Evolutionary conservation across 305 asterid species (phyloP), one percentile per base, ranked within the genome.

Genomic region (Coffea humblotiana): DNA sequence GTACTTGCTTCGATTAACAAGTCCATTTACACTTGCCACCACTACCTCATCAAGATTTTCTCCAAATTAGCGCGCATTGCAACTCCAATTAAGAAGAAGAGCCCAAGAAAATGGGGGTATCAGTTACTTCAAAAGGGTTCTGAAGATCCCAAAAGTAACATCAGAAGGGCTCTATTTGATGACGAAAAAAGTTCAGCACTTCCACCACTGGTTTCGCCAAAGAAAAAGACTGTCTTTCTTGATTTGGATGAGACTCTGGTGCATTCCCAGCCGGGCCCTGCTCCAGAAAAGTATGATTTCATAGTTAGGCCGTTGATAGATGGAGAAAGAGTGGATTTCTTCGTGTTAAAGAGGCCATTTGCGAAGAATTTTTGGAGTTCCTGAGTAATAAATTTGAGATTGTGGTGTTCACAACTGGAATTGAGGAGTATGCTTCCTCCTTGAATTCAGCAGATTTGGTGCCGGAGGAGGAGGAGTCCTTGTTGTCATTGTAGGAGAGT

Each of bases 401-500:
- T n/a, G n/a, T n/a, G n/a, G n/a, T n/a, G n/a, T n/a, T n/a, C n/a
- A n/a, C n/a, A n/a, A n/a, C n/a, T n/a, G n/a, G n/a, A n/a, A n/a
- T n/a, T n/a, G n/a, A n/a, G n/a, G n/a, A n/a, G n/a, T n/a, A n/a
- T n/a, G n/a, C n/a, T n/a, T n/a, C n/a, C n/a, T n/a, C n/a, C n/a
- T n/a, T n/a, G n/a, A n/a, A n/a, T n/a, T n/a, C n/a, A n/a, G n/a
- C 79, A 23, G 88, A 58, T 0, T 81, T 80, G n/a, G 89, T 16
- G n/a, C 1, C n/a, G 61, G 61, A 81, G 80, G 92, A 88, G 78
- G 91, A 90, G 29, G 87, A 74, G 77, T 93, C 97, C 85, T 56
- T 56, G n/a, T 90, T 93, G 65, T 95, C 98, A 80, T 95, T 98
- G 96, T 92, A 91, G 77, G 88, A 93, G 81, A 89, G 61, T 56